Percentiles rank a stretch among this genome's conserved stretches.
These are phyloP conservation scores for Aspergillus hiratsukae DNA, from an alignment of 2,329 filamentous ascomycete genomes.

Conservation along the genomic window DNA sequence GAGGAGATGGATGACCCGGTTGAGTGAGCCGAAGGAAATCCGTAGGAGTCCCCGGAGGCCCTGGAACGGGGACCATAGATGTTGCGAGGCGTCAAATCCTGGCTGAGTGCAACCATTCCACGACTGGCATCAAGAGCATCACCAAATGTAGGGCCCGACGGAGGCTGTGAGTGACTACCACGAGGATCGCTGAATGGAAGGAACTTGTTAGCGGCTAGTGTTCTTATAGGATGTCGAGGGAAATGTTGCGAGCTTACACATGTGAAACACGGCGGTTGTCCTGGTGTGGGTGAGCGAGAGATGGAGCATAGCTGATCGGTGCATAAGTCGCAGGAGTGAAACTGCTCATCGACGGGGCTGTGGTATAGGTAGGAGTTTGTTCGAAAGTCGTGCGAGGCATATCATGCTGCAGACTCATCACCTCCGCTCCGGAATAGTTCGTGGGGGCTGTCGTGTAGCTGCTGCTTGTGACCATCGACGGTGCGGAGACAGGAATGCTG, in stretches of 20 bases:
- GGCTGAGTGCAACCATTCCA: slow-evolving; percentile 92
- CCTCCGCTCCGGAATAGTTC: slow-evolving; percentile 57
- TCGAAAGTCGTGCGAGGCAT: slow-evolving; percentile 70
- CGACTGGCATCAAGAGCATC: slow-evolving; percentile 90
- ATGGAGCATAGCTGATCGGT: slow-evolving; percentile 67
- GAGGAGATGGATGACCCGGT: slow-evolving; percentile 92
- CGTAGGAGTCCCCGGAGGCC: slow-evolving; percentile 79
- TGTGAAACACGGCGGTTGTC: slow-evolving; percentile 70
- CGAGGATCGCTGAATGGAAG: slow-evolving; percentile 28
- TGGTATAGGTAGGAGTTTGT: slow-evolving; percentile 63
- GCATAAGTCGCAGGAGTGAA: slow-evolving; percentile 70
- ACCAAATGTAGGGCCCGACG: slow-evolving; percentile 64
- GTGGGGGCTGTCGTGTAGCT: slow-evolving; percentile 55
- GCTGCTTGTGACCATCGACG: slow-evolving; percentile 66
- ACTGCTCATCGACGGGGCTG: slow-evolving; percentile 66
- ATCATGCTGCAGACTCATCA: slow-evolving; percentile 72
- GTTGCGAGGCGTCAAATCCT: slow-evolving; percentile 82
- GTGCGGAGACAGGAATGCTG: slow-evolving; percentile 66
- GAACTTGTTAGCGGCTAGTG: slow-evolving; percentile 13
- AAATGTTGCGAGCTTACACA: slow-evolving; percentile 56
- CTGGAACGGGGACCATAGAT: slow-evolving; percentile 73
- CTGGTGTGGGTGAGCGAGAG: slow-evolving; percentile 47
- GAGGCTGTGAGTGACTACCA: slow-evolving; percentile 44
- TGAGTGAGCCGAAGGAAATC: slow-evolving; percentile 82
- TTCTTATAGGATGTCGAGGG: neutral